A percentile compares a stretch with the other conserved stretches of the same genome.
Evolutionary conservation across 2,329 filamentous ascomycete genomes (phyloP).

Genomic region (Penicillium sp.): DNA sequence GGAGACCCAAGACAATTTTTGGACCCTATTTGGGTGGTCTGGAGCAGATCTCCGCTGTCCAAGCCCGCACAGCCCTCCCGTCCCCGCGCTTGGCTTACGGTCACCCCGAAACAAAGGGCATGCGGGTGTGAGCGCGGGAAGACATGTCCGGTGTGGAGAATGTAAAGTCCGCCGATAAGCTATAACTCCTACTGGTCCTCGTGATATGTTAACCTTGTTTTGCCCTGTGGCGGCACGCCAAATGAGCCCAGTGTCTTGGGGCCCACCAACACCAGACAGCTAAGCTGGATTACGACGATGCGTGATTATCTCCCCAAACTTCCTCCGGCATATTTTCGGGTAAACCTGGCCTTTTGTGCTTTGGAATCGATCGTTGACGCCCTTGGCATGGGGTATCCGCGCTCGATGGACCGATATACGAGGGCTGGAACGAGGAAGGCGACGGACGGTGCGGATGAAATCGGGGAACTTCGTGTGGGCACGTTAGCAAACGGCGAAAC

Average conservation of each 20-base stretch:
- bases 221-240: conserved; percentile 13
- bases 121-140: background rate
- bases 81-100: conserved; percentile 12
- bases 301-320: background rate
- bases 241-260: conserved; percentile 3
- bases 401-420: background rate
- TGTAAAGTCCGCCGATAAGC: conserved; percentile 11
- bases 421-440: background rate
- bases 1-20: background rate
- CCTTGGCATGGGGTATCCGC: background rate
- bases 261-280: conserved; percentile 1
- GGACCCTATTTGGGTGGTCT: background rate
- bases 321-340: background rate
- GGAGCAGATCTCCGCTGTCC: conserved; percentile 4
- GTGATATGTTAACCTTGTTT: conserved; percentile 2
- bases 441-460: background rate
- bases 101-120: conserved; percentile 4
- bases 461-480: background rate
- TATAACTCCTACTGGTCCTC: conserved; percentile 6
- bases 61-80: conserved; percentile 7
- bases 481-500: background rate
- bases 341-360: background rate
- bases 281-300: conserved; percentile 1
- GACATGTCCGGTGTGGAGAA: conserved; percentile 5
- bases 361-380: background rate